Percentiles rank a stretch among this genome's conserved stretches.
Conservation (phyloP, 2,329 filamentous ascomycete genomes). For the Bipolaris cookei region DNA sequence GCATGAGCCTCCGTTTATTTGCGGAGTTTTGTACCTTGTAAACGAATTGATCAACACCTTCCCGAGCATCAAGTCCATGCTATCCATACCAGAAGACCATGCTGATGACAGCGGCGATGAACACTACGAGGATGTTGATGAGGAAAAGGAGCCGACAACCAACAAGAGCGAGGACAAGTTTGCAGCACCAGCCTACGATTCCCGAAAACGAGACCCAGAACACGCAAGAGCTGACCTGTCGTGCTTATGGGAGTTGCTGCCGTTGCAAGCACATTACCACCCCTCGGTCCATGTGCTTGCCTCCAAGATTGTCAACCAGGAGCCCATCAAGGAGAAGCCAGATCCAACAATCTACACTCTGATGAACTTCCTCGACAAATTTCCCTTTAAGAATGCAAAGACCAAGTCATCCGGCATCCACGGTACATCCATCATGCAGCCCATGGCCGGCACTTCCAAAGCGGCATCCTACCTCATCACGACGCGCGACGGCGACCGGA, state of each 20-base stretch:
- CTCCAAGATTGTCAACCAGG: constrained; percentile 69
- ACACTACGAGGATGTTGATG: constrained; percentile 69
- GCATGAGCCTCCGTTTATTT: constrained; percentile 91
- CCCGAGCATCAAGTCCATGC: constrained; percentile 76
- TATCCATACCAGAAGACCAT: constrained; percentile 74
- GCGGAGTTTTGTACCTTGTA: constrained; percentile 88
- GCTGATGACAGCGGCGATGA: constrained; percentile 76
- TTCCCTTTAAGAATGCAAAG: constrained; percentile 96
- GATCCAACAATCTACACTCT: constrained; percentile 89
- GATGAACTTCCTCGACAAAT: constrained; percentile 95
- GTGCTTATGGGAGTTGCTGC: constrained; percentile 91
- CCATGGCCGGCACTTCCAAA: constrained; percentile 70
- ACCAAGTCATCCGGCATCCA: constrained; percentile 64
- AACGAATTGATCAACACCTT: constrained; percentile 80
- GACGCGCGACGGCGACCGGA: constrained; percentile 63
- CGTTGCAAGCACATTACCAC: constrained; percentile 83
- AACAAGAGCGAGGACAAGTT: constrained; percentile 22
- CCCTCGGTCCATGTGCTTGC: constrained; percentile 90
- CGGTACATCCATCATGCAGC: constrained; percentile 96
- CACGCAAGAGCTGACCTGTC: constrained; percentile 90
- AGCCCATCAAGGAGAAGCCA: constrained; percentile 81
- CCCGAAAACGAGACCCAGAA: constrained; percentile 88
- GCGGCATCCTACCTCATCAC: constrained; percentile 67
- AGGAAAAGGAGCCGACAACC: constrained; percentile 44
- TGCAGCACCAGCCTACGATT: constrained; percentile 68